Evolutionary conservation across 2,329 filamentous ascomycete species (phyloP).

Genomic region (Fragosphaeria purpurea): DNA sequence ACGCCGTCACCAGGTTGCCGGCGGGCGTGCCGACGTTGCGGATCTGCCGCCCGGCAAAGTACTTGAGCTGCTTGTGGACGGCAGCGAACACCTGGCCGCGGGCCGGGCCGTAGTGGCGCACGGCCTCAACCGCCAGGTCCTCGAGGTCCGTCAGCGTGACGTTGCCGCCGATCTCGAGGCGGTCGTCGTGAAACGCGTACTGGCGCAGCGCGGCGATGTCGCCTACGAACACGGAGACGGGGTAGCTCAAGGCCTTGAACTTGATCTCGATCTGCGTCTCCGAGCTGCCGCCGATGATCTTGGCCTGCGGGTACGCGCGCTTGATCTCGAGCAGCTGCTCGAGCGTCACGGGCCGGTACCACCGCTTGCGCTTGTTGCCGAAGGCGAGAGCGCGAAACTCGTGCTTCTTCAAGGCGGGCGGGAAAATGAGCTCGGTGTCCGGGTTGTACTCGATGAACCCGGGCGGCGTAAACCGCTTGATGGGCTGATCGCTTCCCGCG

Average conservation of each 20-base stretch:
- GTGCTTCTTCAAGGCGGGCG: constrained; percentile 72
- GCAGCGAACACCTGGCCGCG: constrained; percentile 76
- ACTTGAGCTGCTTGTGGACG: constrained; percentile 86
- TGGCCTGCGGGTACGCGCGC: constrained; percentile 70
- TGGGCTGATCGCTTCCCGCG: constrained; percentile 30
- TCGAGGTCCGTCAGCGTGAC: constrained; percentile 88
- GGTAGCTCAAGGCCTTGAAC: constrained; percentile 90
- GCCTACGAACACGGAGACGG: constrained; percentile 81
- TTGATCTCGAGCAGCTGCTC: constrained; percentile 90
- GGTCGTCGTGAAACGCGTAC: constrained; percentile 67
- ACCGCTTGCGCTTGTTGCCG: constrained; percentile 88
- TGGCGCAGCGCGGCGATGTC: constrained; percentile 85
- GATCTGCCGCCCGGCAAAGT: constrained; percentile 92
- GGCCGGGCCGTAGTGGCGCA: constrained; percentile 63
- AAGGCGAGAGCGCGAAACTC: constrained; percentile 74
- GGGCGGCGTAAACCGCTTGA: constrained; percentile 68
- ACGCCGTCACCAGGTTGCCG: constrained; percentile 87
- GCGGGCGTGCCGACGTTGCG: constrained; percentile 95
- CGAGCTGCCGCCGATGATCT: constrained; percentile 90
- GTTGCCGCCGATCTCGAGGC: constrained; percentile 89
- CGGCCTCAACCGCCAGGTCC: constrained; percentile 67
- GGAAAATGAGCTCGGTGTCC: constrained; percentile 92
- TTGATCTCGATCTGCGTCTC: constrained; percentile 98
- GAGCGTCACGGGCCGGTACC: constrained; percentile 82
- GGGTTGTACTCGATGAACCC: constrained; percentile 92